Base-by-base conservation (phyloP, 1,284 basidiomycete genomes). In the Kwoniella shivajii region DNA sequence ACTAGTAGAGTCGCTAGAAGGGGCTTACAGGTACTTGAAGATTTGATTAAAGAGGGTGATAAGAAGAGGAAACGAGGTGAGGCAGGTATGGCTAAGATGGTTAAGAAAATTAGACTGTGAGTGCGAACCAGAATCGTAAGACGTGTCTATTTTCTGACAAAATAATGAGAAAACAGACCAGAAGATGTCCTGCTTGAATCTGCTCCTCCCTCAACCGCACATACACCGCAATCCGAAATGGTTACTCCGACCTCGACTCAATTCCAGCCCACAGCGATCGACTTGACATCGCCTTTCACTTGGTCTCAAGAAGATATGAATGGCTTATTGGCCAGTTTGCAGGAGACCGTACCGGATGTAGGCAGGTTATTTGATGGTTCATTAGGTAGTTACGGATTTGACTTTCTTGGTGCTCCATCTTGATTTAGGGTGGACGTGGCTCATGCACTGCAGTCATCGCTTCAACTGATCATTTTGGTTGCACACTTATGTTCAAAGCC, bases 1-100 rank as follows among this genome's bases (percentile, higher is more conserved):
- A 63, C 61, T 10, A 61, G 59, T 24, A 43, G 58, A 5, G 61
- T 66, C 4, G 64, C 64, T 0, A 41, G 64, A n/a, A 37, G 64
- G 22, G 61, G 61, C 4, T 24, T 65, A 14, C 49, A 59, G 43
- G 59, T 63, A 1, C 33, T 64, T 27, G 42, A 38, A 18, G 62
- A 58, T 27, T 38, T 64, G 9, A 26, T 56, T 27, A 18, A 42
- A 24, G 61, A 56, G 54, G 54, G 30, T 16, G 43, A 57, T 7
- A 49, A 42, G 36, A 58, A 49, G 33, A 34, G 54, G 26, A 39
- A 37, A 42, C 38, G 54, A 41, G 34, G 46, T 18, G 18, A 27
- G 10, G 34, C 56, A 13, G 54, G 38, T 6, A 50, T 63, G 55
- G 49, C 41, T 20, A 38, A 50, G 20, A 46, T 56, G 42, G 49